Base-by-base conservation (phyloP, 1,284 basidiomycete species). In the Paramarasmius palmivorus region DNA sequence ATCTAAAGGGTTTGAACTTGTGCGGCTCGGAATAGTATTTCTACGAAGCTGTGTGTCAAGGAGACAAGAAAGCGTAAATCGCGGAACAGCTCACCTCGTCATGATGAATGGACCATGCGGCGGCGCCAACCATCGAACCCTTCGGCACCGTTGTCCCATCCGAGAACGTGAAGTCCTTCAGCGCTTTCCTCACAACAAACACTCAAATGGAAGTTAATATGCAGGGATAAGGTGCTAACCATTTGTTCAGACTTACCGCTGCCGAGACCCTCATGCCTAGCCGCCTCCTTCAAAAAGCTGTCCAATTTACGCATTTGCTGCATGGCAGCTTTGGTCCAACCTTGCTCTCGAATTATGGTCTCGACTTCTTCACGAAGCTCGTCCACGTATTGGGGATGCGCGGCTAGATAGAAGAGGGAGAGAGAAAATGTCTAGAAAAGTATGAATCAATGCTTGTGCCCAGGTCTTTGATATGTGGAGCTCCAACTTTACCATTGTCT, bases 321-420 rank as follows among this genome's bases (percentile, higher is more conserved):
- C 52, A 76, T 56, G 1, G 68, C 66, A 1, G 49, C 56, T 55
- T 73, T 73, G 5, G 67, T 70, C 73, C 74, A 75, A 0, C 74
- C 73, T 4, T 69, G 58, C 38, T 65, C 57, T 8, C 52, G 51
- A 6, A 71, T 53, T 19, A 68, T 53, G 0, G 52, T 20, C 39
- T 70, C 64, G 6, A 73, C 61, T 53, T 77, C 75, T 46, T 72
- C 66, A 1, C 74, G 68, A 23, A 77, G 59, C 4, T 68, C 65
- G 8, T 53, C 54, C 15, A 66, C 55, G 41, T 68, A 68, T 52
- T 72, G 65, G 2, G 72, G 71, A 41, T 65, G 56, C 3, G 62
- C 64, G 4, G 74, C 73, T 8, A 76, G 66, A 42, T 71, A 59
- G 47, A 64, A 74, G 4, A 76, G 55, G 1, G 65, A 67, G 34